Evolutionary conservation across 148 eudicot species (phyloP), one percentile per base, ranked within the genome.

Genomic region (Silene conica): DNA sequence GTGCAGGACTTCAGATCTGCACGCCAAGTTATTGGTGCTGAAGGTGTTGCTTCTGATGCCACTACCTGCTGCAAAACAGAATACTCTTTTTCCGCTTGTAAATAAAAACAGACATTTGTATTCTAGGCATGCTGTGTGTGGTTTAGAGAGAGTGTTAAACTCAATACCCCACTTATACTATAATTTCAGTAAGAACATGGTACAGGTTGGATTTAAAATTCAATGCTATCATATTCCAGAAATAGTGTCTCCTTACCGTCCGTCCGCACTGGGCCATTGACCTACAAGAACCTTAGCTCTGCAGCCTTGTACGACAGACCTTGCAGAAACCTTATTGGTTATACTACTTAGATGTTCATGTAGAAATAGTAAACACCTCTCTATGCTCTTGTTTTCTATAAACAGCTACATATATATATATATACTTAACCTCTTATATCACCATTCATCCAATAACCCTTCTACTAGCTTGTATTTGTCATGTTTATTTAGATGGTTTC

Each of bases 21-120:
- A 56, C 76, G 66, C 77, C 93, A 94, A 78, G 85, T 91, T 58
- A 69, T 88, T 82, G 98, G 93, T 76, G 95, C 97, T 28, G 85
- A 83, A 81, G 90, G 85, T 68, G 89, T 86, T 75, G 90, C 91
- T 76, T 94, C 97, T 81, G 85, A 84, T 80, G 81, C 83, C 71
- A 79, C 76, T 54, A 77, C 79, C 60, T 74, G 61, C 70, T 57
- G 65, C 75, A 78, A 75, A 11, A 52, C 65, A 16, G 84, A 78
- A 2, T 72, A 74, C 77, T 75, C 83, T 74, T 60, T 91, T 64
- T 79, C 89, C 26, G 83, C 88, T 52, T 89, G 98, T 84, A 79
- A 82, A 74, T 79, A 1, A n/a, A n/a, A n/a, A n/a, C n/a, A n/a
- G n/a, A n/a, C 34, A 31, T 31, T 31, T 31, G 34, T 31, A 31